A percentile compares a stretch with the other conserved stretches of the same genome.
Conservation (phyloP, 768 basidiomycete genomes). For the Fomitopsis serialis region DNA sequence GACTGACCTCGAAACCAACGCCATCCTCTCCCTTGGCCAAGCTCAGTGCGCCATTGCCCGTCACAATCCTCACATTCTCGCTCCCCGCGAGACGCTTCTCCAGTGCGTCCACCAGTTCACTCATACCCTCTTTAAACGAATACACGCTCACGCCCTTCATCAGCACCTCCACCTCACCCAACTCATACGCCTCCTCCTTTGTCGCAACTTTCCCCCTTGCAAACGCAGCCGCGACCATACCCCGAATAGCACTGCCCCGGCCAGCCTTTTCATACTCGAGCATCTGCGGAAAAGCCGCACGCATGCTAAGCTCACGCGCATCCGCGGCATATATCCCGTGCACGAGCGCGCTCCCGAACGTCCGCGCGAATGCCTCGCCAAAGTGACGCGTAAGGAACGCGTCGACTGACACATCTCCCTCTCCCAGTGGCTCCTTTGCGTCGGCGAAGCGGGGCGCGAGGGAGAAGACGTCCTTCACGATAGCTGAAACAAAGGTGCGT, state of each 20-base stretch:
- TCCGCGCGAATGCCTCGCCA: slow-evolving; percentile 63
- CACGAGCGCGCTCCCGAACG: slow-evolving; percentile 71
- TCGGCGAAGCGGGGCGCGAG: neutral
- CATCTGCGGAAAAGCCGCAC: slow-evolving; percentile 70
- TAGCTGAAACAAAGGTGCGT: slow-evolving; percentile 44
- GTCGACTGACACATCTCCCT: slow-evolving; percentile 76
- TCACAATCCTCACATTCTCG: slow-evolving; percentile 55
- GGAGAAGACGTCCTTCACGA: slow-evolving; percentile 55
- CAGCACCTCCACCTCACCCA: slow-evolving; percentile 41
- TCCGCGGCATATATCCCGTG: slow-evolving; percentile 95
- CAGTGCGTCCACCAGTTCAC: slow-evolving; percentile 57
- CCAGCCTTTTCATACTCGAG: slow-evolving; percentile 67
- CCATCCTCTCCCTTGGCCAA: slow-evolving; percentile 20
- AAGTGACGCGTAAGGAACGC: slow-evolving; percentile 72
- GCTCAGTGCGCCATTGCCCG: slow-evolving; percentile 31
- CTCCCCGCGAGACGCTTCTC: slow-evolving; percentile 36
- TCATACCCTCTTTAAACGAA: slow-evolving; percentile 76
- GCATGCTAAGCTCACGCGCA: slow-evolving; percentile 64
- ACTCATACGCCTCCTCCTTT: slow-evolving; percentile 29
- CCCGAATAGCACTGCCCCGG: slow-evolving; percentile 64
- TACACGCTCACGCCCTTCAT: slow-evolving; percentile 70
- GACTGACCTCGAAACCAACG: slow-evolving; percentile 21
- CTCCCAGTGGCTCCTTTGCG: neutral
- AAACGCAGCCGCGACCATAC: slow-evolving; percentile 32
- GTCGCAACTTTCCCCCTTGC: neutral